Base-by-base conservation (phyloP, 352 stramenopile genomes). In the Phytophthora citricola region DNA sequence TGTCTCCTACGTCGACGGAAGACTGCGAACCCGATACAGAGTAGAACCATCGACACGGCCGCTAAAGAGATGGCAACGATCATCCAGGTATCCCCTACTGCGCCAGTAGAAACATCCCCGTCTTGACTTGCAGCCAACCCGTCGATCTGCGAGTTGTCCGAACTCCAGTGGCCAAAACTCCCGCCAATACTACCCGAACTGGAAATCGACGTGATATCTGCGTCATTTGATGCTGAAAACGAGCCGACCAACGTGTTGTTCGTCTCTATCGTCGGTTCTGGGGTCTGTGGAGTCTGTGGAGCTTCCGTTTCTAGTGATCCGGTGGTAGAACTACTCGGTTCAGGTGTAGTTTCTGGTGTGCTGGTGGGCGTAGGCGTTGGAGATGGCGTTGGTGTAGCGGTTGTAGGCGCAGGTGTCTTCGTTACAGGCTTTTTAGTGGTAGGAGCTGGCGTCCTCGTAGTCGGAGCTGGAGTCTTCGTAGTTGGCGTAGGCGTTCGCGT, bases 41-140 rank as follows among this genome's bases (percentile, higher is more conserved):
- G 26, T 14, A 73, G 24, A 3, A 73, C 36, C 2, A 47, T 48
- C 4, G 46, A 52, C 22, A 73, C 40, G 14, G 53, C 46, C 5
- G 52, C 65, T 8, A 73, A 45, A 0, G 47, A 24, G 22, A 73
- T 69, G 29, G 46, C 65, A 46, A 63, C 27, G 40, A 73, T 41
- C 46, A 65, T 57, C 59, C 65, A 69, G 0, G 47, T 36, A 52
- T 58, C 17, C 2, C 44, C 39, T 49, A 17, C 31, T 31, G 43
- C 17, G 14, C 43, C 45, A 1, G 31, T 24, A 26, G 43, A 9
- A 17, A 48, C 32, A 26, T 59, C 58, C 4, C 36, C 24, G 11
- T 48, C 64, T 55, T 60, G 58, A 43, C 64, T 68, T 6, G 64
- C 50, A 32, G 44, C 40, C 9, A 59, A 46, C 9, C 24, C 38